A percentile compares a stretch with the other conserved stretches of the same genome.
These are phyloP conservation scores for Ceratobasidium sp. DNA, from an alignment of 1,284 basidiomycete genomes.

Conservation along the genomic window DNA sequence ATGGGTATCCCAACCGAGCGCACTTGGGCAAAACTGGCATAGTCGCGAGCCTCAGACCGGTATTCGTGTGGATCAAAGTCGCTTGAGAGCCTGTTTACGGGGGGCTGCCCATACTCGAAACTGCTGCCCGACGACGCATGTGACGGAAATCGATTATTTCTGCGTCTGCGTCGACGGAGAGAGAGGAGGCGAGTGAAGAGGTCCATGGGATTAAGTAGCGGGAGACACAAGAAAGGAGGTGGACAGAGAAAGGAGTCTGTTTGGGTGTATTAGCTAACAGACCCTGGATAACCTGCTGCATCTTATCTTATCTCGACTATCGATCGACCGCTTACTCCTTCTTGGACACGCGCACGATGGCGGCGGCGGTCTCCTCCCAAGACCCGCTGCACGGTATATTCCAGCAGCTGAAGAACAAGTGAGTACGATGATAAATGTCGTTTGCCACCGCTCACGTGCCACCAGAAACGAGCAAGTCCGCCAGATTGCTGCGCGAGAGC, in stretches of 20 bases:
- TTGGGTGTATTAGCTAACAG: constrained; percentile 20
- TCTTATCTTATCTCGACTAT: constrained; percentile 38
- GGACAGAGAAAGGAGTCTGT: constrained; percentile 39
- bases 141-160: neutral
- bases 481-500: constrained; percentile 43
- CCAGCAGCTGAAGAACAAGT: constrained; percentile 40
- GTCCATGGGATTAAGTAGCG: constrained; percentile 32
- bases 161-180: constrained; percentile 23
- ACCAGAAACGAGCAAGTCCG: constrained; percentile 43
- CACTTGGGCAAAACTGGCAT: constrained; percentile 4
- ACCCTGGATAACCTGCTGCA: constrained; percentile 27
- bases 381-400: constrained; percentile 42
- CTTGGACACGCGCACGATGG: constrained; percentile 36
- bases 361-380: constrained; percentile 39
- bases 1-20: constrained; percentile 31
- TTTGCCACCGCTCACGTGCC: constrained; percentile 1
- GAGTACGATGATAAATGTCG: neutral
- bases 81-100: constrained; percentile 20
- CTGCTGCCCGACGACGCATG: constrained; percentile 12
- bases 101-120: constrained; percentile 31
- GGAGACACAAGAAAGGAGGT: constrained; percentile 31
- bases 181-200: constrained; percentile 32
- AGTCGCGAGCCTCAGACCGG: constrained; percentile 12
- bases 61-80: constrained; percentile 39
- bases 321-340: constrained; percentile 3